Evolutionary conservation across 495 filamentous ascomycete genomes (phyloP), one percentile per base, ranked within the genome.

Genomic region (Daldinia caldariorum): DNA sequence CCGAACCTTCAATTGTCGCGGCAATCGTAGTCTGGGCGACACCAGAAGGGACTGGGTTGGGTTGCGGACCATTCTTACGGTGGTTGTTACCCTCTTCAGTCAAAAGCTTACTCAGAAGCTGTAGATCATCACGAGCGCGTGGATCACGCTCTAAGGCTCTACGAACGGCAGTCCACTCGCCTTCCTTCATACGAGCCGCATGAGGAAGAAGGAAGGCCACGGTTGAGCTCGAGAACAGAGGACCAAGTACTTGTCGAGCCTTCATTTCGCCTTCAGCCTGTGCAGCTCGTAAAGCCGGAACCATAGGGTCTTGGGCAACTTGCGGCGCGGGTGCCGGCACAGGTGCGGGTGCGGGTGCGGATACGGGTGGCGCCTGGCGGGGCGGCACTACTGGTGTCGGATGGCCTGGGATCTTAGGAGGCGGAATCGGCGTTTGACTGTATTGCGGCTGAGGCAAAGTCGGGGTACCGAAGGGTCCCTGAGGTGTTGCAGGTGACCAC

Each of bases 151-250:
- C 79, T 9, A 89, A 80, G 22, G 90, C 87, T 54, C 84, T 82
- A 39, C 83, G 82, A 61, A 94, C 85, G 10, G 92, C 81, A 31
- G 83, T 81, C 81, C 92, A 88, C 74, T 93, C 90, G 3, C 79
- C 77, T 13, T 84, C 80, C 35, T 87, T 81, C 80, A 89, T 89
- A 18, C 83, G 83, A 6, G 86, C 87, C 1, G 88, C 88, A 57
- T 91, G 87, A 10, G 87, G 85, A 14, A 94, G 80, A 6, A 93
- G 78, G 70, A 91, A 88, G n/a, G 82, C 79, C 5, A 93, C 86
- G 0, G 89, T 88, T 1, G 89, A 88, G 9, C 87, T 84, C 20
- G 80, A 78, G 16, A 88, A 86, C 38, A 90, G 82, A 3, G 71
- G 64, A 0, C 90, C 90, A 0, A 93, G 81, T 0, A 91, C 84